Base-by-base conservation (phyloP, 805 yeast genomes). In the Suhomyces emberorum region DNA sequence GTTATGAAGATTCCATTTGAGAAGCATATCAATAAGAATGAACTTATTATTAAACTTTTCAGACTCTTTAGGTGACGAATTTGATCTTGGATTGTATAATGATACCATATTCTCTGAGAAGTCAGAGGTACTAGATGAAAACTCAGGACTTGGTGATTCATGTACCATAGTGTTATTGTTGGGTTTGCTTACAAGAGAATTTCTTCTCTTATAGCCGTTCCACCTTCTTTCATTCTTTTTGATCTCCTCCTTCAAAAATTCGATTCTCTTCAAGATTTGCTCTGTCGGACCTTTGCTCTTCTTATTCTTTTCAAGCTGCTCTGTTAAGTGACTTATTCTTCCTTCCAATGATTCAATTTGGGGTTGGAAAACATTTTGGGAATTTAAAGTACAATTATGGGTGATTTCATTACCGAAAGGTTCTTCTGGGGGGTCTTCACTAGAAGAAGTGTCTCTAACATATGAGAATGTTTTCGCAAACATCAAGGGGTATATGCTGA, bases 391-490 rank as follows among this genome's bases (percentile, higher is more conserved):
- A 37, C 70, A 60, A 15, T 49, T 53, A 41, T 61, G 70, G 15
- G 57, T 60, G 6, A 48, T 39, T 21, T 56, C 68, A 11, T 42
- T 41, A 1, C 59, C 60, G 31, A 57, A 55, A 7, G 39, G 25
- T 7, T 51, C 48, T 7, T 38, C 39, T 7, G 29, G 46, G 32
- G 29, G 37, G 7, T 15, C 38, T 9, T 47, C 49, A 4, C 34
- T 33, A n/a, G 36, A 30, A 2, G 30, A 30, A 2, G 87, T 79
- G 43, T 82, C 79, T 32, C 91, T 70, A 42, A 74, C 63, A 54
- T 86, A 89, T 3, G 81, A 67, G 52, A 88, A 81, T 29, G 77
- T 64, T 4, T 91, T 85, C 0, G 95, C 69, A 55, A 64, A 78
- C 47, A 86, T 49, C 43, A 88, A 59, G 2, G 95, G 91, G 28